A percentile compares a stretch with the other conserved stretches of the same genome.
These are phyloP conservation scores for Daldinia childiae DNA, from an alignment of 495 filamentous ascomycete genomes.

Conservation along the genomic window DNA sequence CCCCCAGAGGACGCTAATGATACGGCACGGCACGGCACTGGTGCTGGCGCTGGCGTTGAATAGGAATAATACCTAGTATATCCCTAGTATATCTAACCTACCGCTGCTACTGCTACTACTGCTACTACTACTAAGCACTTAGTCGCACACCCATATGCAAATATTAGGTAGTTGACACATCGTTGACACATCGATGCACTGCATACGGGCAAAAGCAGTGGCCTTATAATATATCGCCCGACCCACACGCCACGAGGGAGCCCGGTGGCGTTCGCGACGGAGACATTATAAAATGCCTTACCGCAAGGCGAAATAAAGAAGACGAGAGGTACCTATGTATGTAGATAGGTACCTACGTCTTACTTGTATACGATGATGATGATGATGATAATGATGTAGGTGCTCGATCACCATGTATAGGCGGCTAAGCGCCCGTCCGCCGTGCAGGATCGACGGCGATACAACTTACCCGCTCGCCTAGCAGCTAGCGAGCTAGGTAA, in stretches of 20 bases:
- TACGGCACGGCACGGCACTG: slow-evolving; percentile 4
- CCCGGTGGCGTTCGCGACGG: slow-evolving; percentile 1
- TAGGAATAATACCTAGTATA: background rate
- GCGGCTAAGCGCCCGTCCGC: slow-evolving; percentile 6
- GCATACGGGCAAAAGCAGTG: background rate
- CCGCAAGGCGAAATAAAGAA: background rate
- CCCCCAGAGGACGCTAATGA: background rate
- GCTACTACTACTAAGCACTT: background rate
- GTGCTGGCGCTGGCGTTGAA: background rate
- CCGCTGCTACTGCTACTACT: background rate
- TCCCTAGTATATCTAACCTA: too few relatives aligned
- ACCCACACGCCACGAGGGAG: slow-evolving; percentile 16
- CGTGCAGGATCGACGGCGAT: slow-evolving; percentile 2
- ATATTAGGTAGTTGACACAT: background rate
- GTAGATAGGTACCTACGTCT: too few relatives aligned
- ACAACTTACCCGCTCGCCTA: background rate
- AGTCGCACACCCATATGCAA: background rate
- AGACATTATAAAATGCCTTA: slow-evolving; percentile 12
- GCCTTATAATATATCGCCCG: slow-evolving; percentile 2
- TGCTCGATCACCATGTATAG: background rate
- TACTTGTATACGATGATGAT: background rate
- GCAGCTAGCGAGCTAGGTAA: background rate
- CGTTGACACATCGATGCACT: background rate
- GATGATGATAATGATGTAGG: slow-evolving; percentile 1
- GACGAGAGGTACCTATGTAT: background rate